Evolutionary conservation across 192 early-diverging fungal species (phyloP).

Genomic region (Piromyces finnis): DNA sequence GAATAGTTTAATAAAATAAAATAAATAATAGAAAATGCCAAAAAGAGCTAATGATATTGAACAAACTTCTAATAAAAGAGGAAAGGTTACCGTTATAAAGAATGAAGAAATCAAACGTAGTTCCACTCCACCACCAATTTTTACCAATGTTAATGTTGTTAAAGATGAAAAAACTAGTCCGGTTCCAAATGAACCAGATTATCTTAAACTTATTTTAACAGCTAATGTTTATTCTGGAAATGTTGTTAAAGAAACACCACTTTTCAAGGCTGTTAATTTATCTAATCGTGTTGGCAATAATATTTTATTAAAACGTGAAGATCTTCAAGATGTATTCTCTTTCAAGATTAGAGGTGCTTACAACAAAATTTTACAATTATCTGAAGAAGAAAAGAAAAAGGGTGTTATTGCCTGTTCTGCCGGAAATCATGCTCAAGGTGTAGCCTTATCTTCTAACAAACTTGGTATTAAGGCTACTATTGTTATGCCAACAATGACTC

Average conservation of each 20-base stretch:
- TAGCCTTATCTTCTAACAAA: conserved; percentile 79
- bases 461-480: conserved; percentile 87
- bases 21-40: background rate
- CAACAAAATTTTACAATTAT: conserved; percentile 75
- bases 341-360: conserved; percentile 98
- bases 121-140: background rate
- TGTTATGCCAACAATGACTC: conserved; percentile 77
- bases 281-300: conserved; percentile 44
- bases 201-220: conserved; percentile 81
- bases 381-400: conserved; percentile 47
- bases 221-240: conserved; percentile 73
- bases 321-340: conserved; percentile 89
- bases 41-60: background rate
- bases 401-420: conserved; percentile 95
- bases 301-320: conserved; percentile 84
- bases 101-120: background rate
- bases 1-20: background rate
- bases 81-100: background rate
- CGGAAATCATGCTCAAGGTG: conserved; percentile 96
- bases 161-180: background rate
- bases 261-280: conserved; percentile 67
- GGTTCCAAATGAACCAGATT: conserved; percentile 41
- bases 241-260: conserved; percentile 76
- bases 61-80: background rate
- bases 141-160: background rate